Percentiles rank a stretch among this genome's conserved stretches.
Conservation (phyloP, 257 asterid genomes). For the Coffea canephora region DNA sequence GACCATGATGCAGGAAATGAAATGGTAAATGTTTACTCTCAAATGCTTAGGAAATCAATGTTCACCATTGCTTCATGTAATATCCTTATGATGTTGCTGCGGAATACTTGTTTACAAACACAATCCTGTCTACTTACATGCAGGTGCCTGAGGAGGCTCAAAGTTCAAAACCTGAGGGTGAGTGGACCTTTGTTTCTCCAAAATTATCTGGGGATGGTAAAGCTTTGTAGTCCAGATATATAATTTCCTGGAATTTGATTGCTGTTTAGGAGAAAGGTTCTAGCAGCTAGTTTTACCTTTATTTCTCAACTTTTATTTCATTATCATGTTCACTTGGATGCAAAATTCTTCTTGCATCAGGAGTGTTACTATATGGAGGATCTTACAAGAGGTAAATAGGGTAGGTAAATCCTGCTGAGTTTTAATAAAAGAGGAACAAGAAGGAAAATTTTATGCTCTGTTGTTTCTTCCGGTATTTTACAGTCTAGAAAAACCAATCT, state of each 20-base stretch:
- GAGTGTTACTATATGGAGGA: neutral
- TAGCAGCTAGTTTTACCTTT: neutral
- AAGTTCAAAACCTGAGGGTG: slow-evolving; percentile 63
- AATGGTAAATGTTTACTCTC: slow-evolving; percentile 38
- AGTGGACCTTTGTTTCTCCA: slow-evolving; percentile 33
- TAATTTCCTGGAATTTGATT: neutral
- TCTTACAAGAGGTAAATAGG: too few relatives aligned
- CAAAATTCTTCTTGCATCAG: neutral
- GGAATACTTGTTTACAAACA: slow-evolving; percentile 1
- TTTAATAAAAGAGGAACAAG: too few relatives aligned
- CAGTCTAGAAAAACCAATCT: too few relatives aligned
- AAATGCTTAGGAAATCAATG: slow-evolving; percentile 24
- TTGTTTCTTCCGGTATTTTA: too few relatives aligned
- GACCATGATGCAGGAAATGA: slow-evolving; percentile 45
- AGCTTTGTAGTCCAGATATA: neutral
- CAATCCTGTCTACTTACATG: slow-evolving; percentile 20
- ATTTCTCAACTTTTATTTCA: neutral
- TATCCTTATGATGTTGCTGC: slow-evolving; percentile 13
- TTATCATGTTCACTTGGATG: neutral
- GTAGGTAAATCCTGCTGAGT: too few relatives aligned
- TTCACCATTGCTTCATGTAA: slow-evolving; percentile 5
- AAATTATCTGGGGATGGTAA: neutral
- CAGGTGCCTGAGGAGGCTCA: slow-evolving; percentile 51
- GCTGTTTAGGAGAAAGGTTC: neutral
- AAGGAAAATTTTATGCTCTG: too few relatives aligned